Evolutionary conservation across 306 rosid species (phyloP).

Genomic region (Lagenaria siceraria): DNA sequence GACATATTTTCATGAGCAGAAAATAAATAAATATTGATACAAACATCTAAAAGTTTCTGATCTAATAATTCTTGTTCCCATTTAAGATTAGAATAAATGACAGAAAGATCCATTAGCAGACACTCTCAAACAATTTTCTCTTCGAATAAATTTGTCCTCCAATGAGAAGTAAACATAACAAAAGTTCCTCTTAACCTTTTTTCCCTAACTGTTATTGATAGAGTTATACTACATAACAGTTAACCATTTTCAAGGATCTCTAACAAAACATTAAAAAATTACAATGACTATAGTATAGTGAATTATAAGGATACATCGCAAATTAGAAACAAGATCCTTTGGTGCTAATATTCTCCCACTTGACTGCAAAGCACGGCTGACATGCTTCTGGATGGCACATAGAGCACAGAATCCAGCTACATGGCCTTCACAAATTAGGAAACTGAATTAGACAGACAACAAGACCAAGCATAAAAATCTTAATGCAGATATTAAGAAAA

Average conservation of each 20-base stretch:
- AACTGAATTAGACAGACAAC: background rate
- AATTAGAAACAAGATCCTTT: slow-evolving; percentile 56
- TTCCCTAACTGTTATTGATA: background rate
- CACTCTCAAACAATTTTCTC: too few species aligned
- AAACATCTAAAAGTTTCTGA: too few species aligned
- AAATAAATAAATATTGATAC: too few species aligned
- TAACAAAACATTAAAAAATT: background rate
- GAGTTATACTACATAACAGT: background rate
- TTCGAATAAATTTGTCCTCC: background rate
- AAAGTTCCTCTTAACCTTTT: background rate
- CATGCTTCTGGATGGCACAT: slow-evolving; percentile 94
- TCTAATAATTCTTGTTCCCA: too few species aligned
- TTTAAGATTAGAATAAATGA: too few species aligned
- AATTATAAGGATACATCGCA: slow-evolving; percentile 66
- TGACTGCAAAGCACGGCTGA: slow-evolving; percentile 77
- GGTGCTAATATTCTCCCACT: slow-evolving; percentile 78
- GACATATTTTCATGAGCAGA: too few species aligned
- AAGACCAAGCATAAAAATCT: background rate
- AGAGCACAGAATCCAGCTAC: slow-evolving; percentile 93
- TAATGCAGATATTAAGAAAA: background rate
- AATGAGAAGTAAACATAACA: background rate
- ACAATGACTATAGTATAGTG: background rate
- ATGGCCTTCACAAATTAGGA: slow-evolving; percentile 41
- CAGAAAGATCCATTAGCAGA: too few species aligned
- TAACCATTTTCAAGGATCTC: background rate